These are phyloP conservation scores for Penicillium soppii DNA, from an alignment of 495 filamentous ascomycete genomes.

Conservation along the genomic window DNA sequence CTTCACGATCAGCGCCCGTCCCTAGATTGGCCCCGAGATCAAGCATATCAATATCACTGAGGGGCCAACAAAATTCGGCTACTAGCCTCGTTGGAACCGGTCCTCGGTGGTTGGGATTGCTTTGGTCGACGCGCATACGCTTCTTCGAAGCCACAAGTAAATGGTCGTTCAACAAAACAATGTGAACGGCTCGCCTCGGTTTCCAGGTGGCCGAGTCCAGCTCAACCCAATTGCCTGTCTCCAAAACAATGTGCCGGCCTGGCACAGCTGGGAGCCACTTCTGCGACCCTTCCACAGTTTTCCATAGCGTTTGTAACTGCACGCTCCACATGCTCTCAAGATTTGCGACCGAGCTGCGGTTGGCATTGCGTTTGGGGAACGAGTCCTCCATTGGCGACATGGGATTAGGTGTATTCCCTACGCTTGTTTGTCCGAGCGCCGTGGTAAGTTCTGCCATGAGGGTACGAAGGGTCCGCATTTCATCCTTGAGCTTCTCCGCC, in stretches of 20 bases:
- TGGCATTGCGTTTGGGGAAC: slow-evolving; percentile 46
- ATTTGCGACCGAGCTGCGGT: slow-evolving; percentile 73
- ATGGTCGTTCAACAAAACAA: slow-evolving; percentile 94
- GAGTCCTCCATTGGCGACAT: slow-evolving; percentile 50
- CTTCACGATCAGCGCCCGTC: slow-evolving; percentile 54
- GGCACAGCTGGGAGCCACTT: slow-evolving; percentile 91
- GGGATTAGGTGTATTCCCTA: slow-evolving; percentile 40
- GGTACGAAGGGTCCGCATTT: slow-evolving; percentile 86
- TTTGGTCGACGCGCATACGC: slow-evolving; percentile 80
- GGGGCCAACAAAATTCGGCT: slow-evolving; percentile 90
- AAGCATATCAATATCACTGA: slow-evolving; percentile 90
- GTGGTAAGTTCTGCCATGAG: slow-evolving; percentile 88
- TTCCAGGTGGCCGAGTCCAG: slow-evolving; percentile 97
- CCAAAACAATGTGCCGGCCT: slow-evolving; percentile 86
- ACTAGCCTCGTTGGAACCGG: slow-evolving; percentile 76
- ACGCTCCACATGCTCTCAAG: slow-evolving; percentile 93
- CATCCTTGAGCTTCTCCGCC: slow-evolving; percentile 93
- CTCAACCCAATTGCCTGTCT: slow-evolving; percentile 91
- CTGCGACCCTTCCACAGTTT: slow-evolving; percentile 91
- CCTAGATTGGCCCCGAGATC: slow-evolving; percentile 71
- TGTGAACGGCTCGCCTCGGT: slow-evolving; percentile 75
- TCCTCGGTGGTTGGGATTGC: slow-evolving; percentile 49
- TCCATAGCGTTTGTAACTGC: slow-evolving; percentile 81
- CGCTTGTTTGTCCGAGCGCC: slow-evolving; percentile 69
- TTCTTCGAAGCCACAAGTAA: slow-evolving; percentile 85